These are phyloP conservation scores for Aspergillus sp. DNA, from an alignment of 2,329 filamentous ascomycete genomes.

Conservation along the genomic window DNA sequence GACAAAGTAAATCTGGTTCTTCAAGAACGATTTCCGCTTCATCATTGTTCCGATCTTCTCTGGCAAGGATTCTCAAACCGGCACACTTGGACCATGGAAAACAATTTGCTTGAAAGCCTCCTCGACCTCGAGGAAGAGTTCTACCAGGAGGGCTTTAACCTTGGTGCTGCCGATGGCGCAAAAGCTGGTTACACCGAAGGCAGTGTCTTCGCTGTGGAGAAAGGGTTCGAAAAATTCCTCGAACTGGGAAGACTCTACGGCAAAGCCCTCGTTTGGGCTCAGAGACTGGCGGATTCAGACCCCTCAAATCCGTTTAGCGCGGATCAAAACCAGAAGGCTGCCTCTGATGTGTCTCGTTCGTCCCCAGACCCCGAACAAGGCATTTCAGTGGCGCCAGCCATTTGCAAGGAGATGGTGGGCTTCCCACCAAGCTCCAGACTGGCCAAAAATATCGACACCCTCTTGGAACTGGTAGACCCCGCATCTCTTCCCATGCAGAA, in stretches of 20 bases:
- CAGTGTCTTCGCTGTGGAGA: constrained; percentile 83
- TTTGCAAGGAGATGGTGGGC: constrained; percentile 42
- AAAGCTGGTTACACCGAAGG: constrained; percentile 82
- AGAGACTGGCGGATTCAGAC: constrained; percentile 55
- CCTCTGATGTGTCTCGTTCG: constrained; percentile 2
- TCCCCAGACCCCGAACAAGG: constrained; percentile 13
- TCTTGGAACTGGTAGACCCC: constrained; percentile 77
- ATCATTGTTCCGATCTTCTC: too few species aligned
- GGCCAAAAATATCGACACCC: constrained; percentile 70
- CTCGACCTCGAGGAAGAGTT: constrained; percentile 66
- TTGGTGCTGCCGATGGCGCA: constrained; percentile 73
- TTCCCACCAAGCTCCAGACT: constrained; percentile 63
- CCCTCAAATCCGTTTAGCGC: constrained; percentile 11
- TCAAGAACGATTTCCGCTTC: too few species aligned
- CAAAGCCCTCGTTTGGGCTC: constrained; percentile 78
- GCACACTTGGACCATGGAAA: constrained; percentile 30
- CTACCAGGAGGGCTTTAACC: constrained; percentile 77
- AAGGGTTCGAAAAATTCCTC: constrained; percentile 89
- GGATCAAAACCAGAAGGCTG: background rate
- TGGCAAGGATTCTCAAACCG: background rate
- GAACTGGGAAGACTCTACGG: constrained; percentile 78
- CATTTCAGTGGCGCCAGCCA: constrained; percentile 25
- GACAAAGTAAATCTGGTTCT: too few species aligned
- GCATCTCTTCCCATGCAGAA: constrained; percentile 77
- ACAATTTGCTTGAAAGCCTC: constrained; percentile 56